Base-by-base conservation (phyloP, 1,139 yeast genomes). In the Geotrichum australiense region DNA sequence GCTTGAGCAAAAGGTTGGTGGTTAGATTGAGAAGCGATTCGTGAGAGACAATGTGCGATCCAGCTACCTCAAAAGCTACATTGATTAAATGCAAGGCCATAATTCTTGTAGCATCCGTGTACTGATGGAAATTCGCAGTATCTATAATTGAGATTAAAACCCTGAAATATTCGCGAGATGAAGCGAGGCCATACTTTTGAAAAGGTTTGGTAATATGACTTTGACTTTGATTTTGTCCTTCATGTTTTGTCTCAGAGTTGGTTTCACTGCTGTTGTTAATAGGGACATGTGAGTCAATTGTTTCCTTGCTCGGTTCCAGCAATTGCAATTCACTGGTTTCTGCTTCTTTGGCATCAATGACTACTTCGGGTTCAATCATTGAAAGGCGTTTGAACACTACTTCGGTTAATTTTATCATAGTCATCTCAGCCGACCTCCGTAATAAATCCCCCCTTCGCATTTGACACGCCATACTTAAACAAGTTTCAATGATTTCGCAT, bases 381-480 rank as follows among this genome's bases (percentile, higher is more conserved):
- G 70, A 70, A 41, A 87, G 64, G 49, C 76, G 77, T 23, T 70
- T 63, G 59, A 89, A 91, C 7, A 89, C 72, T 41, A 76, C 70
- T 32, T 78, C 73, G 5, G 50, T 55, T 41, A 87, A 78, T 4
- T 79, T 69, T 29, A 74, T 69, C 73, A 89, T 76, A 0, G 96
- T 77, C 69, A 83, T 76, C 56, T 91, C 97, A 0, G 97, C 97
- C 1, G 94, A 83, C 48, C 82, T 74, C 55, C 98, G 70, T 46
- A 93, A 71, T 11, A 89, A 85, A 53, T 91, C 97, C 48, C 94
- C 82, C 59, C 97, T 74, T 58, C 89, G 76, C 64, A 87, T 85
- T 59, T 91, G 94, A 57, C 95, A 86, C 1, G 97, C 96, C 62
- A 93, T 73, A 11, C 94, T 80, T 56, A 93, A 71, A 47, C 96